phyloP scores from a whole-genome alignment of 352 stramenopile genomes.

The Phytophthora megakarya region DNA sequence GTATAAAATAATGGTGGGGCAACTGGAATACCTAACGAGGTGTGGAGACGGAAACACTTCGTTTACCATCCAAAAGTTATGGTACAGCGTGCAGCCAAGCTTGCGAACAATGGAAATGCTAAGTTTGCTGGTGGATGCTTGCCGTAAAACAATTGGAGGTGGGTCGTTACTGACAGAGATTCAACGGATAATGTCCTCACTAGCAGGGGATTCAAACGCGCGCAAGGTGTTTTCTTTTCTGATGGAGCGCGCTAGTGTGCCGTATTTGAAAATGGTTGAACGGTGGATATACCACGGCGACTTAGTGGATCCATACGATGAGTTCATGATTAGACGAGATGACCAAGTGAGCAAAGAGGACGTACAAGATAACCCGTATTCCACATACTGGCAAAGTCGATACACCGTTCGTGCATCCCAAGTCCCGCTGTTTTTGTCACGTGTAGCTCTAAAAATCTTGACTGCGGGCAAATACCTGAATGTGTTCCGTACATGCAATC shows the following conservation, averaged over 20 bases:
- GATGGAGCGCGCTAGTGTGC: constrained; percentile 80
- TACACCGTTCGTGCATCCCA: constrained; percentile 83
- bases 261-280: constrained; percentile 92
- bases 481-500: constrained; percentile 85
- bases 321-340: constrained; percentile 92
- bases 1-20: constrained; percentile 92
- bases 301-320: constrained; percentile 90
- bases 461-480: constrained; percentile 94
- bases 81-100: constrained; percentile 92
- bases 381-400: constrained; percentile 89
- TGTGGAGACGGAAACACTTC: constrained; percentile 17
- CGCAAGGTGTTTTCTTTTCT: constrained; percentile 83
- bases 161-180: constrained; percentile 93
- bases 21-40: constrained; percentile 88
- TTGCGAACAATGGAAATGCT: constrained; percentile 94
- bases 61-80: constrained; percentile 92
- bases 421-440: constrained; percentile 81
- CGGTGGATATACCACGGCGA: constrained; percentile 91
- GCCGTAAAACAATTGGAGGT: constrained; percentile 78
- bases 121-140: constrained; percentile 77
- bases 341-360: constrained; percentile 79
- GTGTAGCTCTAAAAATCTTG: constrained; percentile 84
- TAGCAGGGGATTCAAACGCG: constrained; percentile 81
- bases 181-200: constrained; percentile 78
- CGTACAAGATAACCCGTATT: constrained; percentile 88